Conservation (phyloP, 352 stramenopile species). For the Globisporangium ultimum region DNA sequence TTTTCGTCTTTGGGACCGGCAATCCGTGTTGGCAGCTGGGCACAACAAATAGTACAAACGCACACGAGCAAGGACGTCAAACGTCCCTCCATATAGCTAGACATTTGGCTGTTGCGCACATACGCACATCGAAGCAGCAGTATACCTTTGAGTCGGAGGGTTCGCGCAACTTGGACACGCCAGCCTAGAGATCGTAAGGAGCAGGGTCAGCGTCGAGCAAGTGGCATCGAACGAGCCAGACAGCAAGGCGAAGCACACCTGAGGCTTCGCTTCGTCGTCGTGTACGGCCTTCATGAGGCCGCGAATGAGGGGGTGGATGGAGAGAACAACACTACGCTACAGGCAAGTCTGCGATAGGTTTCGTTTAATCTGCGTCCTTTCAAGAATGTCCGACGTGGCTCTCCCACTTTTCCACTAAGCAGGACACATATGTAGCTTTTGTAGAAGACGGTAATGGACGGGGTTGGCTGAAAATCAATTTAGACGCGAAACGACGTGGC, state of each 20-base stretch:
- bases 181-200: constrained; percentile 5
- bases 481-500: not conserved
- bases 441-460: not conserved
- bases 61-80: not conserved
- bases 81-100: too few relatives aligned
- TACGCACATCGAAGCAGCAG: not conserved
- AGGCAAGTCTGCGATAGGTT: too few relatives aligned
- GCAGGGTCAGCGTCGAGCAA: not conserved
- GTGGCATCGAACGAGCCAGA: not conserved
- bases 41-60: not conserved
- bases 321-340: not conserved
- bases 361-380: too few relatives aligned
- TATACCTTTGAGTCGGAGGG: constrained; percentile 27
- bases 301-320: not conserved
- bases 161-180: constrained; percentile 28
- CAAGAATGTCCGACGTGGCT: too few relatives aligned
- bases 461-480: not conserved
- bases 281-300: constrained; percentile 9
- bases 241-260: too few relatives aligned
- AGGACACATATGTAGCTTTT: too few relatives aligned
- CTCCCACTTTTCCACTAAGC: too few relatives aligned
- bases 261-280: constrained; percentile 2
- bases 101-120: not conserved
- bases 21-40: constrained; percentile 3
- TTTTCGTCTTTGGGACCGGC: constrained; percentile 30